phyloP scores from a whole-genome alignment of 371 early-diverging fungal genomes.

The Massospora cicadina region DNA sequence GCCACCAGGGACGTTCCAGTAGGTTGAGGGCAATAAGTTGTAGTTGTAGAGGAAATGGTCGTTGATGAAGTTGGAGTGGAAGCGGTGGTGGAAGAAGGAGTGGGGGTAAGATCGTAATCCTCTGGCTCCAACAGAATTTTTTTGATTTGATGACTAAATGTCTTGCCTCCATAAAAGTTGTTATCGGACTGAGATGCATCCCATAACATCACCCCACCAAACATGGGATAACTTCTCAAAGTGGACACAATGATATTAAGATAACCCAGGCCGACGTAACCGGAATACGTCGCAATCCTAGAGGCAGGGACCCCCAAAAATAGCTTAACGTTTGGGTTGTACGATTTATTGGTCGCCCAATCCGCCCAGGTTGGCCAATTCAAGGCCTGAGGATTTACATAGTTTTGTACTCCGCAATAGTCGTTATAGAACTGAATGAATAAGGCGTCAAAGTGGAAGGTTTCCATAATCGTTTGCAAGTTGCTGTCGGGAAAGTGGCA shows the following conservation, averaged over 20 bases:
- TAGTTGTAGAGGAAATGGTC: neutral
- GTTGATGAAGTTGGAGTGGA: slow-evolving; percentile 1
- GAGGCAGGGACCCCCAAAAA: slow-evolving; percentile 42
- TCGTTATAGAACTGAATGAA: slow-evolving; percentile 61
- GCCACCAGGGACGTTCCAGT: slow-evolving; percentile 4
- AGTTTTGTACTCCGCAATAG: slow-evolving; percentile 29
- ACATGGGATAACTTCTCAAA: neutral
- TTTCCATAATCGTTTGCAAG: slow-evolving; percentile 27
- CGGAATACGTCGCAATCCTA: slow-evolving; percentile 28
- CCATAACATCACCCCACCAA: slow-evolving; percentile 2
- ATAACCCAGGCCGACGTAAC: slow-evolving; percentile 24
- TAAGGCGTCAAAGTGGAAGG: slow-evolving; percentile 41
- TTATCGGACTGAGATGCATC: slow-evolving; percentile 3
- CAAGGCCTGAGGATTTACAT: slow-evolving; percentile 17
- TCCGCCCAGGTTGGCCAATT: slow-evolving; percentile 40
- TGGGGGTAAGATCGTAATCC: neutral
- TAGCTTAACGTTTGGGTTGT: slow-evolving; percentile 36
- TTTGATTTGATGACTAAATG: neutral
- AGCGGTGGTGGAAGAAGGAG: neutral
- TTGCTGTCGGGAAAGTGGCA: slow-evolving; percentile 35
- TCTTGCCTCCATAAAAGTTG: neutral
- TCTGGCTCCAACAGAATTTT: neutral
- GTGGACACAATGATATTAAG: neutral
- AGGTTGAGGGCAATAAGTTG: neutral
- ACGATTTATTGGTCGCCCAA: slow-evolving; percentile 27